Percentiles rank a stretch among this genome's conserved stretches.
Conservation (phyloP, 768 basidiomycete species). For the Leccinum arenicola region DNA sequence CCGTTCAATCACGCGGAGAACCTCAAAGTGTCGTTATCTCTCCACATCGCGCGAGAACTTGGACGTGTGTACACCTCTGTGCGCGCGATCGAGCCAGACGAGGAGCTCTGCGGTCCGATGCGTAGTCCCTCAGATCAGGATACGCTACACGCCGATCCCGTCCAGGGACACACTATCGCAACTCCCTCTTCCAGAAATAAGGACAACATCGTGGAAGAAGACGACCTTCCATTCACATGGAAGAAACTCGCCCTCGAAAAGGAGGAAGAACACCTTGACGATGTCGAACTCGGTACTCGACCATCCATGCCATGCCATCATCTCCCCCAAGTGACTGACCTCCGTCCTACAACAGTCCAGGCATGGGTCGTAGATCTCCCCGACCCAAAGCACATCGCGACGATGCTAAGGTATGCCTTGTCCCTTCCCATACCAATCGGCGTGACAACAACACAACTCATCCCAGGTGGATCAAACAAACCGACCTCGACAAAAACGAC, state of each 20-base stretch:
- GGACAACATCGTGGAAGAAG: conserved; percentile 51
- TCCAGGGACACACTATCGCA: background rate
- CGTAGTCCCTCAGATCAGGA: background rate
- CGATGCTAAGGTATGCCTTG: conserved; percentile 56
- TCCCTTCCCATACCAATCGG: background rate
- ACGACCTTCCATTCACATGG: conserved; percentile 63
- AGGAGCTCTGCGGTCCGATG: conserved; percentile 54
- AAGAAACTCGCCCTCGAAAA: conserved; percentile 55
- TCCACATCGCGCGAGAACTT: conserved; percentile 39
- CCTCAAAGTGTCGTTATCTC: conserved; percentile 68
- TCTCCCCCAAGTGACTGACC: background rate
- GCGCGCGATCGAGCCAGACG: conserved; percentile 50
- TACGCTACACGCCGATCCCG: conserved; percentile 1
- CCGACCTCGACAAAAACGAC: conserved; percentile 51
- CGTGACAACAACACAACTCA: background rate
- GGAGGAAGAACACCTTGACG: conserved; percentile 57
- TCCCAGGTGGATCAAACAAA: conserved; percentile 66
- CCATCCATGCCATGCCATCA: no score
- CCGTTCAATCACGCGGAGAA: conserved; percentile 73
- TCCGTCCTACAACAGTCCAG: conserved; percentile 40
- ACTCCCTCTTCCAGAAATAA: conserved; percentile 29
- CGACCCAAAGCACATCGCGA: conserved; percentile 54
- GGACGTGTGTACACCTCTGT: conserved; percentile 59
- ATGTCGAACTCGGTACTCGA: conserved; percentile 40
- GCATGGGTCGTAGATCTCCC: conserved; percentile 80